Conservation (phyloP, 495 filamentous ascomycete genomes). For the Hyaloscypha variabilis region DNA sequence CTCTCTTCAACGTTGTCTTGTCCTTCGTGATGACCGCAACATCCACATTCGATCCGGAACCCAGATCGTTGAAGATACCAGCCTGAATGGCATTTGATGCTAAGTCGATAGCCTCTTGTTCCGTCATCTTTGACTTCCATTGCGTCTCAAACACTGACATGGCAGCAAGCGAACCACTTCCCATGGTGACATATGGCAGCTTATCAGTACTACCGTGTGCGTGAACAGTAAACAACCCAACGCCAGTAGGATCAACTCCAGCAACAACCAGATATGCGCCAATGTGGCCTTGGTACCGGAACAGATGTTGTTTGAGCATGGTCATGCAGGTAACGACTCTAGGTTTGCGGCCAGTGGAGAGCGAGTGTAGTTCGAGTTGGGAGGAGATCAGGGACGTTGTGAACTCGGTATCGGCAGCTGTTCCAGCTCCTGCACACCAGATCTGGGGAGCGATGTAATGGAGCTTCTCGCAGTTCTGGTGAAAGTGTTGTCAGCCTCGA, state of each 20-base stretch:
- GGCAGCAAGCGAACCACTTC: constrained; percentile 90
- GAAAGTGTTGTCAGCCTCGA: constrained; percentile 10
- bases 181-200: constrained; percentile 99
- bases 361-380: constrained; percentile 93
- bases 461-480: constrained; percentile 96
- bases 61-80: constrained; percentile 99
- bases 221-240: constrained; percentile 97
- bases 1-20: constrained; percentile 89
- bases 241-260: constrained; percentile 94
- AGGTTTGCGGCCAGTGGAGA: constrained; percentile 93
- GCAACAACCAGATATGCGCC: constrained; percentile 98
- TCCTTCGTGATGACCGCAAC: constrained; percentile 92
- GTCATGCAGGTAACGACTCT: constrained; percentile 99
- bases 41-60: constrained; percentile 96
- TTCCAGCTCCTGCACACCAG: constrained; percentile 99
- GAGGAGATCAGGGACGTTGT: constrained; percentile 98
- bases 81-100: constrained; percentile 89
- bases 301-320: constrained; percentile 98
- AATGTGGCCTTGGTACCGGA: constrained; percentile 97
- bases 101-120: constrained; percentile 80
- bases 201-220: constrained; percentile 99
- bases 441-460: constrained; percentile 99
- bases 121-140: constrained; percentile 81
- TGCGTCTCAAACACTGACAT: constrained; percentile 98
- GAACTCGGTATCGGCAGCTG: constrained; percentile 98